A percentile compares a stretch with the other conserved stretches of the same genome.
phyloP scores from a whole-genome alignment of 495 filamentous ascomycete genomes.

The Echria macrotheca region DNA sequence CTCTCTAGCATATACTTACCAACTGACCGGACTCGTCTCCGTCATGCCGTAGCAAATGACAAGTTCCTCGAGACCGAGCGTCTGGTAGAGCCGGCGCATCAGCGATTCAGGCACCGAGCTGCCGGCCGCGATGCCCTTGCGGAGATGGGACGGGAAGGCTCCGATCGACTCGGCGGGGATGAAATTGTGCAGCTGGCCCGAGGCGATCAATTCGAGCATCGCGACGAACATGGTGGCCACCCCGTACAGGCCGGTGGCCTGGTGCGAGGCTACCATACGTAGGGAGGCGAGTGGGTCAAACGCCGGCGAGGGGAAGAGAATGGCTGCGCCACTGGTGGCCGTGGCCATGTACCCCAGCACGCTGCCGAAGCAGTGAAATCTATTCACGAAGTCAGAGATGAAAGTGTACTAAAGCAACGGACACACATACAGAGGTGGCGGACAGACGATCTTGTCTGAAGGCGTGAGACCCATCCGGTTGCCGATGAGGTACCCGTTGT shows the following conservation, averaged over 20 bases:
- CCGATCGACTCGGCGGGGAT: slow-evolving; percentile 24
- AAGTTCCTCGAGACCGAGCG: slow-evolving; percentile 74
- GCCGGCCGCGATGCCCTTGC: slow-evolving; percentile 91
- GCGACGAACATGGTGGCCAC: slow-evolving; percentile 95
- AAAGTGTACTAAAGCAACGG: no score
- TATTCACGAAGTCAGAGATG: no score
- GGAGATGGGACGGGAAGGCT: slow-evolving; percentile 59
- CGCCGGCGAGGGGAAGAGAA: slow-evolving; percentile 82
- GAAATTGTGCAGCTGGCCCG: slow-evolving; percentile 34
- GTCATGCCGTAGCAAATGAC: slow-evolving; percentile 99
- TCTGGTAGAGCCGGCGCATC: slow-evolving; percentile 72
- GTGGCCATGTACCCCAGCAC: slow-evolving; percentile 94
- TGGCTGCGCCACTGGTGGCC: slow-evolving; percentile 75
- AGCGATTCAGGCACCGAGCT: slow-evolving; percentile 74
- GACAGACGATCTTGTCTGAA: slow-evolving; percentile 60
- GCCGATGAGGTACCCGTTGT: slow-evolving; percentile 67
- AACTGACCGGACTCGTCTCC: slow-evolving; percentile 85
- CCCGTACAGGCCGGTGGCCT: slow-evolving; percentile 81
- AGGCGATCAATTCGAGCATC: slow-evolving; percentile 68
- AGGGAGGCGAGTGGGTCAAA: slow-evolving; percentile 77
- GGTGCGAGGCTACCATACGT: slow-evolving; percentile 64
- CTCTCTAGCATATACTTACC: no score
- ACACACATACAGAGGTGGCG: slow-evolving; percentile 61
- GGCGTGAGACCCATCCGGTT: slow-evolving; percentile 60
- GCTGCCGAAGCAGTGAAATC: slow-evolving; percentile 84